A percentile compares a stretch with the other conserved stretches of the same genome.
phyloP scores from a whole-genome alignment of 1,284 basidiomycete species.

The Boletellus sp. region DNA sequence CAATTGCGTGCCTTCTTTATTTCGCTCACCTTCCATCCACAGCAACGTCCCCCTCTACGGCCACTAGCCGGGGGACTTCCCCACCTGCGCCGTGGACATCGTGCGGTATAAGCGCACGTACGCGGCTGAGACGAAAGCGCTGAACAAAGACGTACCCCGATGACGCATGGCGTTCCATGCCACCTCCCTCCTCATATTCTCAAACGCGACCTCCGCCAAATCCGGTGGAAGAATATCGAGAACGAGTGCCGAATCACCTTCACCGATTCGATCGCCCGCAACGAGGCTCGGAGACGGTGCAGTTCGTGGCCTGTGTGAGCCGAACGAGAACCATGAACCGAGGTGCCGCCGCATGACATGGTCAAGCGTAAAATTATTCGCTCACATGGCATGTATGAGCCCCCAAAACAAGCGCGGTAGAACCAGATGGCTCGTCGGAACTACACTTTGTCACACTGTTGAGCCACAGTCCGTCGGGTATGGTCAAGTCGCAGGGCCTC shows the following conservation, averaged over 20 bases:
- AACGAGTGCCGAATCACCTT: slow-evolving; percentile 61
- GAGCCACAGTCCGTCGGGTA: slow-evolving; percentile 3
- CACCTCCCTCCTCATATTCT: slow-evolving; percentile 56
- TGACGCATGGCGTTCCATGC: slow-evolving; percentile 70
- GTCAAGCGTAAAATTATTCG: background rate
- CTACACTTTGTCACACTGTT: slow-evolving; percentile 6
- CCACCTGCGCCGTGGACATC: slow-evolving; percentile 46
- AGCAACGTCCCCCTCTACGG: slow-evolving; percentile 61
- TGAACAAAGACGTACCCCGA: slow-evolving; percentile 50
- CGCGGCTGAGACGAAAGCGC: background rate
- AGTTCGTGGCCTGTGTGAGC: slow-evolving; percentile 20
- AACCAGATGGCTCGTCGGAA: slow-evolving; percentile 4
- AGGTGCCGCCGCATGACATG: slow-evolving; percentile 1
- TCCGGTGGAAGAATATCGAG: slow-evolving; percentile 52
- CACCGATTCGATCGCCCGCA: slow-evolving; percentile 46
- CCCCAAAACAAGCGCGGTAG: background rate
- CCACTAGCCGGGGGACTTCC: slow-evolving; percentile 70
- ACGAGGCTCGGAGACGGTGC: slow-evolving; percentile 29
- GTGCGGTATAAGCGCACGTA: slow-evolving; percentile 9
- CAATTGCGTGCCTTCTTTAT: slow-evolving; percentile 3
- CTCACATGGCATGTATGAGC: slow-evolving; percentile 17
- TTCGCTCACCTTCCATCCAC: slow-evolving; percentile 56
- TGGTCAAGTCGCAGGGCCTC: slow-evolving; percentile 5
- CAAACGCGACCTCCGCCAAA: slow-evolving; percentile 52
- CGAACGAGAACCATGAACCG: slow-evolving; percentile 1